Evolutionary conservation across 352 stramenopile species (phyloP).

Genomic region (Phytophthora syringae): DNA sequence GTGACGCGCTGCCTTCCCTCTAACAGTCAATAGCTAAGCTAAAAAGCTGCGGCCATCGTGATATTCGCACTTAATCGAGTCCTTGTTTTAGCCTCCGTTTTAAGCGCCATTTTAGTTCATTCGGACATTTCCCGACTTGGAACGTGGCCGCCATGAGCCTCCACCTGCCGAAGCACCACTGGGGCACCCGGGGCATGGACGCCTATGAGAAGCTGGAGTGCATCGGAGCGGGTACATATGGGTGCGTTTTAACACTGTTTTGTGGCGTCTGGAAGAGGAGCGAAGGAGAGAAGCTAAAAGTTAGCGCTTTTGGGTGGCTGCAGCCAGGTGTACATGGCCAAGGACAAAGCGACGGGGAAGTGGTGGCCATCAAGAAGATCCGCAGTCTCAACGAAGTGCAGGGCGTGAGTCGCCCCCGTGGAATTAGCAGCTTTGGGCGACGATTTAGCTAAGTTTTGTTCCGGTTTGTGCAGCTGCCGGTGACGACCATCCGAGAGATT

Average conservation of each 20-base stretch:
- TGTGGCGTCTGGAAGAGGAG: not conserved
- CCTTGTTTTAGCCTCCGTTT: not conserved
- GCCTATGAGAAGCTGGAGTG: conserved; percentile 91
- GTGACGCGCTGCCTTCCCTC: conserved; percentile 17
- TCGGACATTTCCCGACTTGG: not conserved
- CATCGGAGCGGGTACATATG: conserved; percentile 90
- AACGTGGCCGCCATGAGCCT: conserved; percentile 66
- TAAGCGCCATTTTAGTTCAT: not conserved
- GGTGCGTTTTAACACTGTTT: conserved; percentile 40
- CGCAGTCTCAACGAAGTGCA: conserved; percentile 91
- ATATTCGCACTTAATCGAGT: conserved; percentile 23
- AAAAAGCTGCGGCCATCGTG: conserved; percentile 6
- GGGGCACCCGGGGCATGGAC: conserved; percentile 83
- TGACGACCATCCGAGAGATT: conserved; percentile 98
- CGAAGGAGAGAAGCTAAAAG: not conserved
- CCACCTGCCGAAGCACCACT: conserved; percentile 85
- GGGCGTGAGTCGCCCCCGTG: conserved; percentile 77
- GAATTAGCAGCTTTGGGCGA: not conserved
- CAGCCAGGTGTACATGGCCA: conserved; percentile 91
- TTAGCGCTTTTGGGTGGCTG: conserved; percentile 8
- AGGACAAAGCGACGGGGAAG: conserved; percentile 82
- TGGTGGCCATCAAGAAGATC: conserved; percentile 94
- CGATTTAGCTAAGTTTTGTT: not conserved
- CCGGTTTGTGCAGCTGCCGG: conserved; percentile 73
- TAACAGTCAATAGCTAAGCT: not conserved